Evolutionary conservation across 257 asterid genomes (phyloP), one percentile per base, ranked within the genome.

Genomic region (Verbascum thapsus): DNA sequence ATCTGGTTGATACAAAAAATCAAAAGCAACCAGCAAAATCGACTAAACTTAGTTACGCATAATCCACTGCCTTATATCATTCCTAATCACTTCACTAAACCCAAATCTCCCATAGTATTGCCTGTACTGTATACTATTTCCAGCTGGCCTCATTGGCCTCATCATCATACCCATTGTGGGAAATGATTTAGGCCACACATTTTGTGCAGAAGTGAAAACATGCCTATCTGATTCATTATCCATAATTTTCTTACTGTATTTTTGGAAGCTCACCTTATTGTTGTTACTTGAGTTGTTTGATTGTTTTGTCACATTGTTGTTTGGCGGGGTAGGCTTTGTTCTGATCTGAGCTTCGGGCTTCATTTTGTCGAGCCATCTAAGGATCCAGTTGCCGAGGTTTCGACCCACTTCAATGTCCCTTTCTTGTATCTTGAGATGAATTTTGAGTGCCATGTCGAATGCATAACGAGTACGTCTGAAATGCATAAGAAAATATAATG

Each of bases 321-420:
- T 76, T 48, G 39, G 61, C 35, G 80, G 58, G 32, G 76, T 73
- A 52, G 72, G 70, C 17, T 69, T 76, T 57, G 77, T 77, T 71
- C 85, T 83, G 64, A 92, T 92, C 66, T 87, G 88, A 53, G 99
- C 99, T 4, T 86, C 78, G 9, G 99, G 99, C 72, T 89, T 92
- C 80, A 75, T 70, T 76, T 43, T 83, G 74, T 92, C 96, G 16
- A 92, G 96, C 81, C 84, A 82, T 11, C 95, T 80, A 39, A 89
- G 94, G 60, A 92, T 79, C 88, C 94, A 48, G 72, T 85, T 92
- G 11, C 99, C 97, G 37, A 92, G 68, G 76, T 80, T 89, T 57
- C 88, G 81, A 48, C 99, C 99, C 58, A 83, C 96, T 76, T 89
- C 95, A 59, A 89, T 80, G 58, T 92, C 97, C 70, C 91, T 87